Evolutionary conservation across 345 rosid species (phyloP), one percentile per base, ranked within the genome.

Genomic region (Citrus mangshanensis): DNA sequence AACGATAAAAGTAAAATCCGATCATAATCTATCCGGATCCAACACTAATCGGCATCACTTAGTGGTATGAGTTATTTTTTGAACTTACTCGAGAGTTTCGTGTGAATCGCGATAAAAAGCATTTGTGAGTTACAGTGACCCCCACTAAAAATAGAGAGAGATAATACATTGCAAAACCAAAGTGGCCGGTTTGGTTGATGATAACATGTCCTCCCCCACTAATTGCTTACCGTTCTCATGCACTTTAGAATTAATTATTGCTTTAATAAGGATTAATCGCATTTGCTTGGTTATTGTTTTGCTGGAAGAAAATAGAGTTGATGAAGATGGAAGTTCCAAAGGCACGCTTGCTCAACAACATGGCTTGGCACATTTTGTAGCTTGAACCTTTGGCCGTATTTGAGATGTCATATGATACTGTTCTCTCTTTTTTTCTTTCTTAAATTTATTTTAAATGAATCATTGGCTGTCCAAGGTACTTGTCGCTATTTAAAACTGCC

Each of bases 151-250:
- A 75, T 75, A 5, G 19, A 14, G 2, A 27, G 27, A 28, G 51
- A 42, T 4, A 42, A 12, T 42, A 35, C 42, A 1, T 16, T 34
- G 28, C 18, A n/a, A 55, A 55, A 66, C 68, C 79, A 55, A 77
- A 55, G 73, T 68, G 79, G 79, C 65, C 56, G 38, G 79, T 56
- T 37, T 27, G n/a, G n/a, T n/a, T n/a, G n/a, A n/a, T n/a, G n/a
- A n/a, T n/a, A n/a, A n/a, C n/a, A n/a, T n/a, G n/a, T n/a, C n/a
- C n/a, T n/a, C n/a, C n/a, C 0, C 61, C 66, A 59, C 14, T 73
- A 73, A 6, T 10, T 21, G 64, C 65, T 73, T 38, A 1, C 12
- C 25, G 49, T 27, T 74, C 59, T 49, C 9, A 51, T 74, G 54
- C 38, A 38, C 22, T 24, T 10, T 46, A 3, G 51, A 46, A 46